Base-by-base conservation (phyloP, 106 monocot species). In the Dendrobium nobile region DNA sequence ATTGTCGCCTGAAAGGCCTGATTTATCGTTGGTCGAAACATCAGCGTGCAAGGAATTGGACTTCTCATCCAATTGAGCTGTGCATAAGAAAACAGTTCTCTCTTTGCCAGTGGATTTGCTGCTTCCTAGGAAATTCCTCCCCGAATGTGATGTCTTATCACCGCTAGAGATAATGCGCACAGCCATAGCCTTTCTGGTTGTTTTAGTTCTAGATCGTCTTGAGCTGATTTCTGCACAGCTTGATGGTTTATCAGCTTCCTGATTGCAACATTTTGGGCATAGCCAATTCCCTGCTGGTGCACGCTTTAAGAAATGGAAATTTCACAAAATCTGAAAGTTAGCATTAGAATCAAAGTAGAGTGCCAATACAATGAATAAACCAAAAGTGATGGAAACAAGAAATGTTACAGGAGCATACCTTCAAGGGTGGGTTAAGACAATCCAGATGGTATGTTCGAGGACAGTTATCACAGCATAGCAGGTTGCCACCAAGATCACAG, bases 391-490 rank as follows among this genome's bases (percentile, higher is more conserved):
- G 68, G 31, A 7, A 74, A 65, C 1, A 54, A 65, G 37, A 51
- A 80, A 54, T 16, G 11, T 67, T 72, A 9, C 26, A 70, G 64
- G 54, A 67, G 41, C 27, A 75, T 81, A 96, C 97, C 92, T 98
- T 91, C 26, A 98, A 92, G 2, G 97, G 94, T 84, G 97, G 97
- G 78, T 84, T 85, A 67, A 98, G 87, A 82, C 97, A 98, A 20
- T 92, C 89, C 73, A 98, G 86, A 84, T 98, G 97, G 86, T 91
- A 98, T 26, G 94, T 94, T 24, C 87, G 83, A 79, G 97, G 97
- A 84, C 97, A 98, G 75, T 77, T 91, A 84, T 98, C 94, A 82
- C 97, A 98, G 73, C 94, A 98, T 1, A 98, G 87, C 87, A 98
- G 83, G 85, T 91, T 92, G 77, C 97, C 97, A 76, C 97, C 94